phyloP scores from a whole-genome alignment of 345 rosid genomes.

The Eucalyptus erythrocorys region DNA sequence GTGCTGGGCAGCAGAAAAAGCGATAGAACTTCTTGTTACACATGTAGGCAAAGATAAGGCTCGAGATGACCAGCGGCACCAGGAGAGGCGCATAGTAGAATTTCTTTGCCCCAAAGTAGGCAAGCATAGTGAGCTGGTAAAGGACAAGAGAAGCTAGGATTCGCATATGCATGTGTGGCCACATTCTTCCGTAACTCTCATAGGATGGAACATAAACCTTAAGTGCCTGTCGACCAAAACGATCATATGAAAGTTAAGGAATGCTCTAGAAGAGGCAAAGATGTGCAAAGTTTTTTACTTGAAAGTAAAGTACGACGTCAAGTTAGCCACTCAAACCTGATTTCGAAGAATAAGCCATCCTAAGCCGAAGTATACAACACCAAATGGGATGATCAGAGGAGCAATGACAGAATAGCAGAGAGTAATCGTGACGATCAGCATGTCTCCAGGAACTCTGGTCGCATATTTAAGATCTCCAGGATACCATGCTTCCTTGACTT shows the following conservation, averaged over 20 bases:
- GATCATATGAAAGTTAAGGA: neutral
- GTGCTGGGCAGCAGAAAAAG: slow-evolving; percentile 46
- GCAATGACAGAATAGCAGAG: slow-evolving; percentile 81
- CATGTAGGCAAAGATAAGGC: slow-evolving; percentile 45
- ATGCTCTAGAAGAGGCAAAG: neutral
- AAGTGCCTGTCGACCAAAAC: slow-evolving; percentile 40
- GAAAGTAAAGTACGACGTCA: neutral
- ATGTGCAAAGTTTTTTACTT: neutral
- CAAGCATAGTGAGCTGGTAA: slow-evolving; percentile 67
- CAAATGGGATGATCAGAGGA: slow-evolving; percentile 79
- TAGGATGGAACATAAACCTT: slow-evolving; percentile 80
- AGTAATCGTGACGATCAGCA: slow-evolving; percentile 62
- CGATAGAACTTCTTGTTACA: slow-evolving; percentile 63
- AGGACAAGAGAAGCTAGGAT: slow-evolving; percentile 49
- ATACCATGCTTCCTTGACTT: slow-evolving; percentile 71
- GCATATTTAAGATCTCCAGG: slow-evolving; percentile 70
- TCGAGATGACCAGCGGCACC: slow-evolving; percentile 28
- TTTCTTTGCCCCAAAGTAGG: slow-evolving; percentile 47
- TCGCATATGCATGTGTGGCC: slow-evolving; percentile 84
- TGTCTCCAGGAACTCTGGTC: slow-evolving; percentile 65
- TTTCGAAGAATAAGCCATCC: slow-evolving; percentile 91
- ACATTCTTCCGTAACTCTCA: slow-evolving; percentile 89
- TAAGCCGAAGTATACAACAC: slow-evolving; percentile 52
- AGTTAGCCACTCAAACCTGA: slow-evolving; percentile 32
- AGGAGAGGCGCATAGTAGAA: slow-evolving; percentile 27